Evolutionary conservation across 1,139 yeast species (phyloP).

Genomic region (Hemisphaericaspora xylanilytica): DNA sequence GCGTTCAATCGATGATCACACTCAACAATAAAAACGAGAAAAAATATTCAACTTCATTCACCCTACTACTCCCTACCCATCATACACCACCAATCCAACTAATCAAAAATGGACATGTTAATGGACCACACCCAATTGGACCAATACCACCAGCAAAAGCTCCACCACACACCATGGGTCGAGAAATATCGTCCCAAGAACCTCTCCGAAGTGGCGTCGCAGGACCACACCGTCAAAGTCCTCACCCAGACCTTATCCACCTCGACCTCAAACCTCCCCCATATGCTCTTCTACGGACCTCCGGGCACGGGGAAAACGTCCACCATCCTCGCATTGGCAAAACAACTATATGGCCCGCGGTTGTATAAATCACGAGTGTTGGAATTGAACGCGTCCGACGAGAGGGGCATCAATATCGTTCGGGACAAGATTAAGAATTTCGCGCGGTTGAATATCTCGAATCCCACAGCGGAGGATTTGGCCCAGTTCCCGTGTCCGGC

Average conservation of each 20-base stretch:
- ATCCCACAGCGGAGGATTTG: conserved; percentile 66
- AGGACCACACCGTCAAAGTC: conserved; percentile 86
- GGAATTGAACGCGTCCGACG: conserved; percentile 95
- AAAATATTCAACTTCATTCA: no score
- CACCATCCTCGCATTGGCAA: conserved; percentile 83
- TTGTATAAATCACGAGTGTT: conserved; percentile 74
- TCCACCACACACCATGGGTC: conserved; percentile 70
- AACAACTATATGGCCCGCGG: conserved; percentile 72
- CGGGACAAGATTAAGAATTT: conserved; percentile 90
- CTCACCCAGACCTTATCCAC: conserved; percentile 73
- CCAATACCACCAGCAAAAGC: conserved; percentile 36
- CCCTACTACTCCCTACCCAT: background rate
- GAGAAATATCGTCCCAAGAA: conserved; percentile 82
- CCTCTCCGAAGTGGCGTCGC: conserved; percentile 85
- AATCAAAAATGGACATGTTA: background rate
- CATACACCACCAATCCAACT: background rate
- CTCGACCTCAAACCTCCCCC: conserved; percentile 70
- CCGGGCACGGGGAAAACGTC: conserved; percentile 98
- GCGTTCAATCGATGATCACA: no score
- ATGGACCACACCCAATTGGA: conserved; percentile 1
- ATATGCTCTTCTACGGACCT: conserved; percentile 94
- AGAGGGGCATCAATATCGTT: conserved; percentile 91
- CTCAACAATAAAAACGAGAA: no score
- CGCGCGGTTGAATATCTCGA: conserved; percentile 84
- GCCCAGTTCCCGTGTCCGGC: conserved; percentile 91